Conservation (phyloP, 257 asterid genomes). For the Solanum pinnatisectum region DNA sequence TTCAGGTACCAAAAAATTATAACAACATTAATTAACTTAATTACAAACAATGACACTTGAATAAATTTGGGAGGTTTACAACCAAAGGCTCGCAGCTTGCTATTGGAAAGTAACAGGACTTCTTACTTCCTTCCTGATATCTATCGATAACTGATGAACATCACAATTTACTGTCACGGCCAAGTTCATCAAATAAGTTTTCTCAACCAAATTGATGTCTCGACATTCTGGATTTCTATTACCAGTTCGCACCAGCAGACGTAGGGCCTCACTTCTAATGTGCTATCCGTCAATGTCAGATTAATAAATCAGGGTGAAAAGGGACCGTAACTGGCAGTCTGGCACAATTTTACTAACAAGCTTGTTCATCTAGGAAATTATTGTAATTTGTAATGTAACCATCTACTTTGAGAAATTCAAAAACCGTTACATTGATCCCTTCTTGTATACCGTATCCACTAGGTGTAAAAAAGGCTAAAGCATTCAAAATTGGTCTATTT, state of each 20-base stretch:
- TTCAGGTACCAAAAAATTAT: background rate
- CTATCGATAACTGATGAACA: background rate
- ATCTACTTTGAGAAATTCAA: background rate
- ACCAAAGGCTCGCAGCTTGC: background rate
- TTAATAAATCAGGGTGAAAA: background rate
- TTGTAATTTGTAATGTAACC: background rate
- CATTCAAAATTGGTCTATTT: background rate
- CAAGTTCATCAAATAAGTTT: background rate
- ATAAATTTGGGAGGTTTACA: background rate
- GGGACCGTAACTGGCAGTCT: background rate
- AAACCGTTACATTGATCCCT: background rate
- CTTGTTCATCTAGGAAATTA: background rate
- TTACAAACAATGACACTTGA: background rate
- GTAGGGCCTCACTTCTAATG: background rate
- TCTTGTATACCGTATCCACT: background rate
- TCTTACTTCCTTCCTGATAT: background rate
- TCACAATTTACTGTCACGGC: background rate
- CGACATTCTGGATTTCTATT: background rate
- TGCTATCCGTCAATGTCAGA: background rate
- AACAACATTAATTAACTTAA: background rate
- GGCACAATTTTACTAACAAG: background rate
- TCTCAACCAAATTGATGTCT: background rate
- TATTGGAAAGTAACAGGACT: background rate
- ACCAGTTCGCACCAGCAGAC: background rate
- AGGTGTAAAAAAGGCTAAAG: background rate